phyloP scores from a whole-genome alignment of 768 basidiomycete genomes.

The Suillus ampliporus region DNA sequence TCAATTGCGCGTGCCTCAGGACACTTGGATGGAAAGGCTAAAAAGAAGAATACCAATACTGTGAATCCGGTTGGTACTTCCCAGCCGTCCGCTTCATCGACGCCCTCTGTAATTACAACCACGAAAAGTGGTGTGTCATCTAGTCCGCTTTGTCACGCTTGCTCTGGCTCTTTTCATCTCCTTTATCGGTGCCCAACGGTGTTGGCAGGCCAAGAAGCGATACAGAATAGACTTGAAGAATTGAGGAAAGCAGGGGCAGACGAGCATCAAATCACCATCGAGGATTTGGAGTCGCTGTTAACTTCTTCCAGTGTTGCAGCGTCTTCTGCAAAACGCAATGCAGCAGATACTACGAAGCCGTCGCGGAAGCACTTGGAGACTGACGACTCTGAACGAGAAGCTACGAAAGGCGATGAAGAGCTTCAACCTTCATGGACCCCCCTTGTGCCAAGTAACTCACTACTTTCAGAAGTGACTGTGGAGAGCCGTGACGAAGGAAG shows the following conservation, averaged over 20 bases:
- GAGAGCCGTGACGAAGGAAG: slow-evolving; percentile 47
- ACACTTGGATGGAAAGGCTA: neutral
- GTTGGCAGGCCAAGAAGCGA: slow-evolving; percentile 45
- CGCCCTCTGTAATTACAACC: slow-evolving; percentile 1
- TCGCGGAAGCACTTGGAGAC: slow-evolving; percentile 1
- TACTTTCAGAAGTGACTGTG: slow-evolving; percentile 42
- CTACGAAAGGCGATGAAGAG: neutral
- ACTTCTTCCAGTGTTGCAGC: slow-evolving; percentile 24
- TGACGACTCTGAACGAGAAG: slow-evolving; percentile 7
- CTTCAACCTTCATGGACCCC: slow-evolving; percentile 19
- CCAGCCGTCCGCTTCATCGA: neutral
- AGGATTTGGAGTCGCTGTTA: slow-evolving; percentile 45
- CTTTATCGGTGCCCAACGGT: slow-evolving; percentile 57
- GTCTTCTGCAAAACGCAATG: slow-evolving; percentile 12
- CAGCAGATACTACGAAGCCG: slow-evolving; percentile 6
- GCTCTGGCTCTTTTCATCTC: slow-evolving; percentile 52
- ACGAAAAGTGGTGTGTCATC: slow-evolving; percentile 10
- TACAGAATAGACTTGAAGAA: slow-evolving; percentile 52
- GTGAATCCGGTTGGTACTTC: neutral
- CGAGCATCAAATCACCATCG: slow-evolving; percentile 40
- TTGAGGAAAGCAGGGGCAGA: slow-evolving; percentile 35
- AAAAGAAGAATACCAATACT: neutral
- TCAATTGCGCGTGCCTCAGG: neutral
- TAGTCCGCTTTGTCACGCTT: slow-evolving; percentile 48
- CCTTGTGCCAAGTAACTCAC: slow-evolving; percentile 36